A percentile compares a stretch with the other conserved stretches of the same genome.
Conservation (phyloP, 1,284 basidiomycete species). For the Ustilago hordei region DNA sequence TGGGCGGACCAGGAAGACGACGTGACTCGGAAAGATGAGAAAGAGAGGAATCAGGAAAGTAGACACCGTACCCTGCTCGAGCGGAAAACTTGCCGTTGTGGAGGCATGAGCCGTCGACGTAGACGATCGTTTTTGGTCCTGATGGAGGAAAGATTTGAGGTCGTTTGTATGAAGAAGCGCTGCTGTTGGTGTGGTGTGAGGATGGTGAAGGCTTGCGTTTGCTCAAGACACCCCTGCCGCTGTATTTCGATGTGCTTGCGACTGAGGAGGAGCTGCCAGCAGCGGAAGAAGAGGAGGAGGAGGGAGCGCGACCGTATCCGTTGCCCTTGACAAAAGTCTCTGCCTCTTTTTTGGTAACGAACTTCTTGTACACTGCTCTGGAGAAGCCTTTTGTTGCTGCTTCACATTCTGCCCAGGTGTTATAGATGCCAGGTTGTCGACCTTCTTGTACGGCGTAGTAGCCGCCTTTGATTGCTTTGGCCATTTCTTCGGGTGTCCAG, state of each 20-base stretch:
- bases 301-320: constrained; percentile 15
- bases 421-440: constrained; percentile 58
- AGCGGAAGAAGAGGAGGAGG: not conserved
- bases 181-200: not conserved
- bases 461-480: constrained; percentile 27
- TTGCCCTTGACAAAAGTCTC: constrained; percentile 30
- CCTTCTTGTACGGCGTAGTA: constrained; percentile 63
- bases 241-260: not conserved
- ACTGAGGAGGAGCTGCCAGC: not conserved
- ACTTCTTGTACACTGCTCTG: constrained; percentile 77
- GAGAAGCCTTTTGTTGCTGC: constrained; percentile 75
- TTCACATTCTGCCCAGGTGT: constrained; percentile 73
- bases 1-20: constrained; percentile 77
- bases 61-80: constrained; percentile 65
- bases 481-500: constrained; percentile 15
- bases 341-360: constrained; percentile 74
- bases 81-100: constrained; percentile 76
- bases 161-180: not conserved
- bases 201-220: not conserved
- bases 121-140: constrained; percentile 72
- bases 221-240: not conserved
- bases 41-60: constrained; percentile 44
- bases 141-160: not conserved
- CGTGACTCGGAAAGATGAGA: constrained; percentile 78
- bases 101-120: constrained; percentile 83